Base-by-base conservation (phyloP, 306 rosid species). In the Prunus mongolica region DNA sequence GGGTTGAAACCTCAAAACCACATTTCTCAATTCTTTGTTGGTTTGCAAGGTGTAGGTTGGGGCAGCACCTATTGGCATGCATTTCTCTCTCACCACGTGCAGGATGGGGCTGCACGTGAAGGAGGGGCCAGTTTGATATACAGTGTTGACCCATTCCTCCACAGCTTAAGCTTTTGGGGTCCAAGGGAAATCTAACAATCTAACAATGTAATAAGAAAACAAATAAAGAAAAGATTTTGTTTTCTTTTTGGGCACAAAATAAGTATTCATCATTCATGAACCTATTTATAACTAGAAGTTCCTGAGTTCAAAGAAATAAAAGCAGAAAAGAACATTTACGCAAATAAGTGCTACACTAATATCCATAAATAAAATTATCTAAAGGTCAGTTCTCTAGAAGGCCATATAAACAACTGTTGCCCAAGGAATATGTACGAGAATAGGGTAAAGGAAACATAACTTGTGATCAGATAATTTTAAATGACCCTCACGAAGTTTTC, bases 241-340 rank as follows among this genome's bases (percentile, higher is more conserved):
- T 38, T 38, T 38, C 44, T 38, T 69, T 25, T 38, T 27, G 52
- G 73, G 25, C 7, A 22, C 16, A 62, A 30, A 19, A 28, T 54
- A 1, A 51, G n/a, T 5, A 56, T 44, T 22, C 65, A n/a, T 2
- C n/a, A 82, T 28, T 20, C 12, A 56, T 50, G 49, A 75, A 32
- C 61, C 0, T 51, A 60, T 65, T 32, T 60, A 52, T 19, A 25
- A 44, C 27, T 19, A 55, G 3, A 16, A 62, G 51, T 49, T 19
- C 75, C 75, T 52, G 30, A 74, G 38, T 74, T 5, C 18, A 67
- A n/a, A 67, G 65, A 49, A 51, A 68, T 19, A 60, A 50, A 27
- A 61, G 47, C 65, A 74, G 57, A 27, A 38, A 20, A 44, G 30
- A 41, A 38, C 54, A 20, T 50, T 54, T 51, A 32, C 19, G 38